Conservation (phyloP, 192 early-diverging fungal genomes). For the Kickxella alabastrina region DNA sequence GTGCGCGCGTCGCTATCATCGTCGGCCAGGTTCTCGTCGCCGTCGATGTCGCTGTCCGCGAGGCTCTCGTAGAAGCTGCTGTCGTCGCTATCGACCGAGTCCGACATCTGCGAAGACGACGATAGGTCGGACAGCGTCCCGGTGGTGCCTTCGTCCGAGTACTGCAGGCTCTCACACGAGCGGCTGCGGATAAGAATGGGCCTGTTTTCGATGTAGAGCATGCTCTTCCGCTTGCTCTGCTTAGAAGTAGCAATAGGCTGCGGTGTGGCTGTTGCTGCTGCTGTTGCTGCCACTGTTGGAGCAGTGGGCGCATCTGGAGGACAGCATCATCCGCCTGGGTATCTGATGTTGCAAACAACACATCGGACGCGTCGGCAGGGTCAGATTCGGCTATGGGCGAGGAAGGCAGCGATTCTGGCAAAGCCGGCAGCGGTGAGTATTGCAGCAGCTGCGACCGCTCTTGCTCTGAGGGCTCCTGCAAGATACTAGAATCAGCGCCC, state of each 20-base stretch:
- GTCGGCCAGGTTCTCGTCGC: constrained; percentile 36
- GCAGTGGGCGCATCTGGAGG: background rate
- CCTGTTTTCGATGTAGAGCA: constrained; percentile 10
- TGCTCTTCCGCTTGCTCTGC: constrained; percentile 23
- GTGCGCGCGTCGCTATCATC: constrained; percentile 14
- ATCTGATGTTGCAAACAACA: background rate
- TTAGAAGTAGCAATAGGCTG: background rate
- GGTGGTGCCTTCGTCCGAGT: constrained; percentile 27
- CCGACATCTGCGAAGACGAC: constrained; percentile 24
- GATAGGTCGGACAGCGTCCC: constrained; percentile 28
- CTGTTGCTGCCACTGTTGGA: background rate
- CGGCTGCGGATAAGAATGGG: constrained; percentile 12
- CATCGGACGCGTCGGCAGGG: background rate
- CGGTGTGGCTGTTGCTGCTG: background rate
- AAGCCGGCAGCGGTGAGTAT: too few relatives aligned
- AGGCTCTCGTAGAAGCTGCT: constrained; percentile 46
- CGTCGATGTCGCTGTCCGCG: constrained; percentile 33
- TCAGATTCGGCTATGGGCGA: too few relatives aligned
- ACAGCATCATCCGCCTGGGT: background rate
- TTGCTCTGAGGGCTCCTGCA: too few relatives aligned
- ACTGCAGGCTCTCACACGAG: constrained; percentile 37
- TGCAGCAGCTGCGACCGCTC: too few relatives aligned
- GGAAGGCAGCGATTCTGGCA: background rate
- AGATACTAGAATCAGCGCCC: too few relatives aligned
- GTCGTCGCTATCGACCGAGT: constrained; percentile 31